Conservation (phyloP, 2,329 filamentous ascomycete genomes). For the Colletotrichum orchidophilum region DNA sequence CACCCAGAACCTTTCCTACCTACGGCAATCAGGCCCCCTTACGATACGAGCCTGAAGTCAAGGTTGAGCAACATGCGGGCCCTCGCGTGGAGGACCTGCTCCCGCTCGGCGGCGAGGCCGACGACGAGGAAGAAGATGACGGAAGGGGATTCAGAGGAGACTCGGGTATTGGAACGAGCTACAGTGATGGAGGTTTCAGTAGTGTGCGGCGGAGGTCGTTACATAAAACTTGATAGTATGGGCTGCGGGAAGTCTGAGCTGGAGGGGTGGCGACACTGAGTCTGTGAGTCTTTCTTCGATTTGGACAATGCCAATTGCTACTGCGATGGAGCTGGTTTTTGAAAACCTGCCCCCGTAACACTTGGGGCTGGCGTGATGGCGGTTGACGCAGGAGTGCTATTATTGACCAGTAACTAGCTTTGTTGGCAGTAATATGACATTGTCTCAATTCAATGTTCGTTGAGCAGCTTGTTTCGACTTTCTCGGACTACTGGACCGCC, state of each 20-base stretch:
- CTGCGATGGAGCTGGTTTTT: no score
- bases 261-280: no score
- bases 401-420: no score
- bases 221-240: slow-evolving; percentile 22
- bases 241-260: no score
- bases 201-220: slow-evolving; percentile 45
- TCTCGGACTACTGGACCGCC: background rate
- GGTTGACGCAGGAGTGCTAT: no score
- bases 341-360: no score
- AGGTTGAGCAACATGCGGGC: slow-evolving; percentile 40
- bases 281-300: no score
- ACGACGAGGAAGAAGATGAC: slow-evolving; percentile 49
- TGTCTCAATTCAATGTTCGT: background rate
- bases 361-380: no score
- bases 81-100: slow-evolving; percentile 46
- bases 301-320: no score
- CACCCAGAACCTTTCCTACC: slow-evolving; percentile 54
- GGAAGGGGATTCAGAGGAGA: slow-evolving; percentile 46
- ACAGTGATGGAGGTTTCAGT: slow-evolving; percentile 48
- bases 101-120: slow-evolving; percentile 51
- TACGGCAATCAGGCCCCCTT: slow-evolving; percentile 52
- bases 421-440: no score
- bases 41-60: slow-evolving; percentile 50
- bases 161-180: slow-evolving; percentile 65
- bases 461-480: background rate